Conservation (phyloP, 2,329 filamentous ascomycete genomes). For the Saccharata proteae region DNA sequence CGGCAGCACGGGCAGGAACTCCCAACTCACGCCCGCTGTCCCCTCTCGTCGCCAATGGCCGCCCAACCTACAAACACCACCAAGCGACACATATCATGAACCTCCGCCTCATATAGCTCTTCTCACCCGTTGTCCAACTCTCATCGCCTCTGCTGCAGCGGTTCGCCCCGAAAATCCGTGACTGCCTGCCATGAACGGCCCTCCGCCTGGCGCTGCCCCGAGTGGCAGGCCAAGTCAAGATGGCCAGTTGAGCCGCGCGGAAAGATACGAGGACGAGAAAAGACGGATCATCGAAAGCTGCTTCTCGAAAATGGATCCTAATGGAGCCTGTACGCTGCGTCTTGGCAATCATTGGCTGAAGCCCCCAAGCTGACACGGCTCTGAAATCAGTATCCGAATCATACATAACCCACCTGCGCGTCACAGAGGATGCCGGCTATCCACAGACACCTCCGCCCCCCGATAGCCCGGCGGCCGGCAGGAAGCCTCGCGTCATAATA, state of each 20-base stretch:
- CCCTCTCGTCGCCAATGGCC: no score
- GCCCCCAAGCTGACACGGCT: constrained; percentile 6
- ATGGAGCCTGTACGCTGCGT: constrained; percentile 64
- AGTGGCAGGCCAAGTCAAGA: no score
- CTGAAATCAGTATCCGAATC: constrained; percentile 52
- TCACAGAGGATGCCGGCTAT: constrained; percentile 73
- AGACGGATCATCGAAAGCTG: constrained; percentile 86
- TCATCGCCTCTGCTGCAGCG: no score
- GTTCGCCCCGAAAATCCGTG: neutral
- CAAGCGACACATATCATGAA: no score
- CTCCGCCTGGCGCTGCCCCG: constrained; percentile 1
- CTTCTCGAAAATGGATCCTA: constrained; percentile 78
- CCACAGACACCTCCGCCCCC: constrained; percentile 78
- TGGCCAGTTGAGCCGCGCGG: constrained; percentile 53
- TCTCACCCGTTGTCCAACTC: no score
- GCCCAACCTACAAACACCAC: no score
- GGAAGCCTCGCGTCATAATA: constrained; percentile 86
- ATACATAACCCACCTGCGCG: constrained; percentile 93
- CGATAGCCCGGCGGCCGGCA: constrained; percentile 56
- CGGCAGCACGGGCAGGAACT: no score
- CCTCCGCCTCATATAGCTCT: no score
- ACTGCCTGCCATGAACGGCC: constrained; percentile 7
- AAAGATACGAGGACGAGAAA: constrained; percentile 95
- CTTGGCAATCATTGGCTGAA: constrained; percentile 4
- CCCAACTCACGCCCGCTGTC: no score